These are phyloP conservation scores for Globisporangium rhizosaccharum DNA, from an alignment of 352 stramenopile species.

Conservation along the genomic window DNA sequence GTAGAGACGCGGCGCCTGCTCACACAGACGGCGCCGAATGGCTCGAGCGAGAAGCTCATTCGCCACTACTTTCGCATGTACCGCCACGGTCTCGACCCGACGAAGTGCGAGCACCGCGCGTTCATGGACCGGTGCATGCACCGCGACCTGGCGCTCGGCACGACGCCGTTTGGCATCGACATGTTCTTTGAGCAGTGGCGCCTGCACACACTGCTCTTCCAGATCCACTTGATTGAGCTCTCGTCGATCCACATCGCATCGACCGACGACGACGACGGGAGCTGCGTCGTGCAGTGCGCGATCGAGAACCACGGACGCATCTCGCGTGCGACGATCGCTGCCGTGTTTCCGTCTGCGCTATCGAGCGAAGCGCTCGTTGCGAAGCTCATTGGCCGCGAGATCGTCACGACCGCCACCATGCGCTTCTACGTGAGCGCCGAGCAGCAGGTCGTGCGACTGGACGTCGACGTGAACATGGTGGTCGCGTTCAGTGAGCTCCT, in stretches of 20 bases:
- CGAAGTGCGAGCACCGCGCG: neutral
- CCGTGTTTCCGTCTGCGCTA: constrained; percentile 10
- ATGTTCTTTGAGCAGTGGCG: constrained; percentile 24
- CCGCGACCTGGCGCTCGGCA: constrained; percentile 5
- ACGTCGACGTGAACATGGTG: constrained; percentile 6
- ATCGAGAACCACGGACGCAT: constrained; percentile 5
- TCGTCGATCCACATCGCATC: neutral
- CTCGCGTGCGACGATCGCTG: constrained; percentile 3
- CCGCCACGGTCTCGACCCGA: constrained; percentile 4
- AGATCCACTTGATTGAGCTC: constrained; percentile 7
- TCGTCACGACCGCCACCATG: constrained; percentile 3
- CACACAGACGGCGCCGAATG: neutral
- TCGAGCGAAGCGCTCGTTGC: constrained; percentile 6
- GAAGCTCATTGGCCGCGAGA: constrained; percentile 1
- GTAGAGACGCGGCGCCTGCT: constrained; percentile 5
- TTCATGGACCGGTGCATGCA: constrained; percentile 7
- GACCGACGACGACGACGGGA: neutral
- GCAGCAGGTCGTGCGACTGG: neutral
- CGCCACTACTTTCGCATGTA: constrained; percentile 15
- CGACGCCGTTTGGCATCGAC: constrained; percentile 9
- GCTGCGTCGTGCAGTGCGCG: constrained; percentile 12
- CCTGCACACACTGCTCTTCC: constrained; percentile 17
- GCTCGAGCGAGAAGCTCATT: constrained; percentile 9
- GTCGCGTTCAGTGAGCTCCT: constrained; percentile 1
- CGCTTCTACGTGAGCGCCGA: constrained; percentile 4